phyloP scores from a whole-genome alignment of 2,329 filamentous ascomycete genomes.

The Cercospora sojina region DNA sequence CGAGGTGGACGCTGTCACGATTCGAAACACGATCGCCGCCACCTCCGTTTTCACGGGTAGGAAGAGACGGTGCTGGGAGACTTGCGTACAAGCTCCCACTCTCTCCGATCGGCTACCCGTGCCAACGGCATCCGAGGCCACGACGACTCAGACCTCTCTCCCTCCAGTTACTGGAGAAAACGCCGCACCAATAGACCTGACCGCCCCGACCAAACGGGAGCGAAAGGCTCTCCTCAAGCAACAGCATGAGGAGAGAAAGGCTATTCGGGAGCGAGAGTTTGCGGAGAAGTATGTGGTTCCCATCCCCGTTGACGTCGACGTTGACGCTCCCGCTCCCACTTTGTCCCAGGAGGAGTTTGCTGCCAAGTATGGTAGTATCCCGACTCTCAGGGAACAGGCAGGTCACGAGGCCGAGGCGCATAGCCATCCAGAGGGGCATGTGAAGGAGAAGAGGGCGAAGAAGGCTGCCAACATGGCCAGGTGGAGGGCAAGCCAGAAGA shows the following conservation, averaged over 20 bases:
- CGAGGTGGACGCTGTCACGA: not conserved
- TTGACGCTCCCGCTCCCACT: not conserved
- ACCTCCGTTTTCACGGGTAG: not conserved
- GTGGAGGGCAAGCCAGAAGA: not conserved
- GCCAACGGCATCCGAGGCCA: not conserved
- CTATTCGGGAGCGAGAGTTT: not conserved
- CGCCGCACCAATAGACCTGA: not conserved
- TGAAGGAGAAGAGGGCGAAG: not conserved
- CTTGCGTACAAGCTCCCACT: no score
- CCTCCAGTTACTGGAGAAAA: not conserved
- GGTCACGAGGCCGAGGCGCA: not conserved
- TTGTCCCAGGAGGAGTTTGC: not conserved
- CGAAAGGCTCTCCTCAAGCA: not conserved
- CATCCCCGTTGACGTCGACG: not conserved
- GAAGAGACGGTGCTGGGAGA: not conserved
- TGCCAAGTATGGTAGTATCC: not conserved
- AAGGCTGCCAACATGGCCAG: not conserved
- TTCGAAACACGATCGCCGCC: not conserved
- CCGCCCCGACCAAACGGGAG: slow-evolving; percentile 1
- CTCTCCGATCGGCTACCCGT: not conserved
- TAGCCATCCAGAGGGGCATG: not conserved
- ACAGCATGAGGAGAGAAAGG: slow-evolving; percentile 2
- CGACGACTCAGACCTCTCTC: not conserved
- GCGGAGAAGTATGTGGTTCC: not conserved
- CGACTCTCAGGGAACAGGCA: not conserved